Conservation (phyloP, 2,329 filamentous ascomycete genomes). For the Xylaria polymorpha region DNA sequence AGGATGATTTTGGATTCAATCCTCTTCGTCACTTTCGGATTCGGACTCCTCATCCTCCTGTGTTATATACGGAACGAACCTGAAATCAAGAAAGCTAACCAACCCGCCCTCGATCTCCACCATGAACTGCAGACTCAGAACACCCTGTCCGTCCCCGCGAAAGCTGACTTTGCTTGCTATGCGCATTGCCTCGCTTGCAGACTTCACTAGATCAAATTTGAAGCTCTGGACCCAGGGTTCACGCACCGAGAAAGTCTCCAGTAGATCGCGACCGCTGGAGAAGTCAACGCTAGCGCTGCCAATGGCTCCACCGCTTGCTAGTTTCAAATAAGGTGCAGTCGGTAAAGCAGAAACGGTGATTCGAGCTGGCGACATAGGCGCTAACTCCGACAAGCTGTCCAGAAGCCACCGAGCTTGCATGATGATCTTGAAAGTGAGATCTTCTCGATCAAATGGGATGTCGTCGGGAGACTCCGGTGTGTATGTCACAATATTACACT, state of each 20-base stretch:
- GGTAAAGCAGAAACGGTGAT: conserved; percentile 75
- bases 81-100: conserved; percentile 83
- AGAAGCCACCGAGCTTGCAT: conserved; percentile 82
- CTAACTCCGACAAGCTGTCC: conserved; percentile 77
- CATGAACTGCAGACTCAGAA: conserved; percentile 96
- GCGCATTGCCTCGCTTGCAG: conserved; percentile 91
- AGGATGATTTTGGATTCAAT: conserved; percentile 33
- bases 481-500: conserved; percentile 91
- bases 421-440: conserved; percentile 90
- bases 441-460: conserved; percentile 87
- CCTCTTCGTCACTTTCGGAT: conserved; percentile 54
- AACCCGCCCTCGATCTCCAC: conserved; percentile 81
- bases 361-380: conserved; percentile 75
- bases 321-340: conserved; percentile 75
- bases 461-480: conserved; percentile 78
- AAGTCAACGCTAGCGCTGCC: conserved; percentile 75
- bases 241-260: conserved; percentile 78
- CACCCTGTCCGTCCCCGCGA: conserved; percentile 86
- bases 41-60: conserved; percentile 68
- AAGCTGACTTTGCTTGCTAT: conserved; percentile 93
- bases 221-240: conserved; percentile 76
- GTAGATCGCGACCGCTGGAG: conserved; percentile 70
- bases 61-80: conserved; percentile 78
- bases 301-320: conserved; percentile 73
- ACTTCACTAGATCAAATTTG: conserved; percentile 87